Base-by-base conservation (phyloP, 2,329 filamentous ascomycete species). In the Periconia sp. region DNA sequence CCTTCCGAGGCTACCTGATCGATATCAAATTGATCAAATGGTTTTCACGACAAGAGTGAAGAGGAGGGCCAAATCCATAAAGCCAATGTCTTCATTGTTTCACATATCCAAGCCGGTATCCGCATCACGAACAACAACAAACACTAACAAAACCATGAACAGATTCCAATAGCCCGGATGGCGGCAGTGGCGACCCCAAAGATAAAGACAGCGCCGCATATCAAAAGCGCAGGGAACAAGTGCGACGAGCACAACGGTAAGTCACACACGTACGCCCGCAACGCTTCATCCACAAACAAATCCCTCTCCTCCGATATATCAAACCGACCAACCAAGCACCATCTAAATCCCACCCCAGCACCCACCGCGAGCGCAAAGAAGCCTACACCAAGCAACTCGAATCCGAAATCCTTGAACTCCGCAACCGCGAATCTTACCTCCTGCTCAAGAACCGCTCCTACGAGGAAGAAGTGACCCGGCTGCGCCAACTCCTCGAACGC, bases 181-280 rank as follows among this genome's bases (percentile, higher is more conserved):
- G 23, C 8, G 17, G n/a, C 6, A n/a, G 2, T 6, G 30, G 41
- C 30, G 49, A 51, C 20, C 35, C 52, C 10, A 47, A 48, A 15
- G 33, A 59, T 41, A 56, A 56, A 23, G n/a, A 43, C 6, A 52
- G 46, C 46, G 41, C 54, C 1, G 42, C 56, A 14, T 61, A 57
- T 40, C 52, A 55, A 11, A 73, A 68, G 51, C 62, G 71, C 19
- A 62, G 71, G 18, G 71, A 74, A 46, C 71, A 74, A 61, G 63
- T 73, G 5, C 68, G 71, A n/a, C 63, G 60, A 51, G 71, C 71
- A 2, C 71, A 74, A 55, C 57, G 62, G 65, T 68, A 64, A 3
- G 30, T 23, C 45, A 17, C 19, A 46, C 42, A 23, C 42, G 2
- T n/a, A 10, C 3, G 23, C 15, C 2, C 1, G 9, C n/a, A 10